Conservation (phyloP, 1,139 yeast species). For the Diutina scorzettiae region DNA sequence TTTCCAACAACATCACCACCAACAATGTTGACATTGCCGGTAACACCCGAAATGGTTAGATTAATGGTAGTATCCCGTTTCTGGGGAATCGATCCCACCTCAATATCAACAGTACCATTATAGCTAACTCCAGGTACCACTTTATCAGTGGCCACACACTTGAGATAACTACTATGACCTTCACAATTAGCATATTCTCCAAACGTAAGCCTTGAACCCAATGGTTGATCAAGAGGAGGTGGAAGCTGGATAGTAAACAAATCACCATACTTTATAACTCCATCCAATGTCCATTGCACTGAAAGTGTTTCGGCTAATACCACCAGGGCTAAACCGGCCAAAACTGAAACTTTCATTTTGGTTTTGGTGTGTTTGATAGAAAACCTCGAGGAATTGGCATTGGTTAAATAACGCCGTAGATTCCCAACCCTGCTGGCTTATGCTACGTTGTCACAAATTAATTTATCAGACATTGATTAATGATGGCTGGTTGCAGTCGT, state of each 20-base stretch:
- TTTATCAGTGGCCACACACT: background rate
- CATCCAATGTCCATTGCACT: background rate
- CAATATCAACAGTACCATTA: background rate
- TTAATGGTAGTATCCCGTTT: background rate
- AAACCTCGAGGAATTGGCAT: background rate
- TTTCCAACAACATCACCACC: background rate
- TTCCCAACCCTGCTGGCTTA: background rate
- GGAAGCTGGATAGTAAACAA: background rate
- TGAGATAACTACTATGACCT: background rate
- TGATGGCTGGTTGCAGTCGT: background rate
- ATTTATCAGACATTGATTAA: background rate
- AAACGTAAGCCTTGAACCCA: background rate
- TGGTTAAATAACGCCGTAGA: background rate
- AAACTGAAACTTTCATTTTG: background rate
- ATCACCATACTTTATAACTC: background rate
- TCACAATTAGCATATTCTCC: slow-evolving; percentile 2
- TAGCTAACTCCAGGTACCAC: background rate
- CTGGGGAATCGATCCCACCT: background rate
- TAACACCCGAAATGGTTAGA: background rate
- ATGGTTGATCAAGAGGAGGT: background rate
- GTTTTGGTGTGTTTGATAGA: background rate
- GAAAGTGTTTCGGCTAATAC: background rate
- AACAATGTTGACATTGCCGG: background rate
- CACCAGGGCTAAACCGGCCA: background rate
- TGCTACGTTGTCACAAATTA: background rate